A percentile compares a stretch with the other conserved stretches of the same genome.
Evolutionary conservation across 371 early-diverging fungal genomes (phyloP).

Genomic region (Zancudomyces culisetae): DNA sequence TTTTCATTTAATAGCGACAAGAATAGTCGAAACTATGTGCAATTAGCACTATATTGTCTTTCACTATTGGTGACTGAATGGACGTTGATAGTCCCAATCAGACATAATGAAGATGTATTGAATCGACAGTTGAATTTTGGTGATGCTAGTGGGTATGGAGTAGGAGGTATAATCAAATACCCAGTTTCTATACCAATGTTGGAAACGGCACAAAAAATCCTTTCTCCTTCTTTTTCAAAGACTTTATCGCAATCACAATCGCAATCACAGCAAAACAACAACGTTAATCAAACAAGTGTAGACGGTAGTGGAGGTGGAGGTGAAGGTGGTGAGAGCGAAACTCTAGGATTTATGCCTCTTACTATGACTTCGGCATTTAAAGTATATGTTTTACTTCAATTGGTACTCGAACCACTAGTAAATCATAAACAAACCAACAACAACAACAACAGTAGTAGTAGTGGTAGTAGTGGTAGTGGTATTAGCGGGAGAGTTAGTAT

Average conservation of each 20-base stretch:
- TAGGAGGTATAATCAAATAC: no score
- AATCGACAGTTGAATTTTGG: constrained; percentile 53
- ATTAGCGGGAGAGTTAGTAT: constrained; percentile 31
- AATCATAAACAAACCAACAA: no score
- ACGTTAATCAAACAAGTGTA: constrained; percentile 78
- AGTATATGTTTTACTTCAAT: constrained; percentile 49
- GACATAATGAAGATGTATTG: constrained; percentile 76
- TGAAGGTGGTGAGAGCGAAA: no score
- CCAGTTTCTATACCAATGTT: no score
- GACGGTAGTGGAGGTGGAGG: no score
- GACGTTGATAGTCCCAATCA: constrained; percentile 63
- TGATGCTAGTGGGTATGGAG: constrained; percentile 28
- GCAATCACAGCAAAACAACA: constrained; percentile 23
- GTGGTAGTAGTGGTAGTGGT: no score
- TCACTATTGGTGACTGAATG: constrained; percentile 50
- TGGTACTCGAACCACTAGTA: constrained; percentile 59
- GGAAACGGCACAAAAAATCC: no score
- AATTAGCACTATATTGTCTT: neutral
- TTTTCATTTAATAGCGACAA: neutral
- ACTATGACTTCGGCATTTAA: no score
- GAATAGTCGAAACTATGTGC: neutral
- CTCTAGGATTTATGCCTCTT: no score
- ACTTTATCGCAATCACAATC: no score
- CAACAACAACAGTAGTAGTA: no score
- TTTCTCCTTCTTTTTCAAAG: no score